Base-by-base conservation (phyloP, 2,329 filamentous ascomycete genomes). In the Penicillium paneum region DNA sequence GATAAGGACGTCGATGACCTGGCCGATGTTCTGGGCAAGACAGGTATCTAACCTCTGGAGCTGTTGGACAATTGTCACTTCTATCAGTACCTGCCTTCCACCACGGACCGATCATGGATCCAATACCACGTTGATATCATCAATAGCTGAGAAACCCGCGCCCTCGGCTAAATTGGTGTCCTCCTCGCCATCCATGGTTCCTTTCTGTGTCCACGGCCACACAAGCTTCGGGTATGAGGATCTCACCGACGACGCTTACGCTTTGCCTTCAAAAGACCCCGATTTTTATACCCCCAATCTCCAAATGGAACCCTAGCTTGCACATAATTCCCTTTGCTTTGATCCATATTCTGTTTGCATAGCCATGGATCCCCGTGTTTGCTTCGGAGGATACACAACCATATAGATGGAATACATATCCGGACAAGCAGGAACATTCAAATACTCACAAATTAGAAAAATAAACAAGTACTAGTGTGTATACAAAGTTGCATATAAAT, bases 1-100 rank as follows among this genome's bases (percentile, higher is more conserved):
- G 83, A 91, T 73, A 87, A 89, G 38, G 88, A 89, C 31, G 89
- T 97, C 36, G 91, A 97, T 66, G 86, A 85, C 42, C 77, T 97
- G 67, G 88, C 91, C 15, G 83, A 87, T 70, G 81, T 84, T 67
- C 76, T 97, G 63, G 84, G 82, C 58, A 92, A 92, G 82, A 89
- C 90, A 17, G 67, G 59, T 50, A 58, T 71, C 52, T 71, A 72
- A 48, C 51, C 36, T 51, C 8, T 21, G 28, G n/a, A 44, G 43
- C 36, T 40, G 41, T 52, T 45, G 17, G 36, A 48, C n/a, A 45
- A 34, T 32, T 32, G 28, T 42, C 36, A 35, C 36, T 45, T 41
- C 54, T 39, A 44, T 51, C 44, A 34, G 34, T 46, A 31, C n/a
- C 34, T 55, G n/a, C 40, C 21, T 31, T 35, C 31, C 40, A 36